phyloP scores from a whole-genome alignment of 345 rosid species.

The Reutealis trisperma region DNA sequence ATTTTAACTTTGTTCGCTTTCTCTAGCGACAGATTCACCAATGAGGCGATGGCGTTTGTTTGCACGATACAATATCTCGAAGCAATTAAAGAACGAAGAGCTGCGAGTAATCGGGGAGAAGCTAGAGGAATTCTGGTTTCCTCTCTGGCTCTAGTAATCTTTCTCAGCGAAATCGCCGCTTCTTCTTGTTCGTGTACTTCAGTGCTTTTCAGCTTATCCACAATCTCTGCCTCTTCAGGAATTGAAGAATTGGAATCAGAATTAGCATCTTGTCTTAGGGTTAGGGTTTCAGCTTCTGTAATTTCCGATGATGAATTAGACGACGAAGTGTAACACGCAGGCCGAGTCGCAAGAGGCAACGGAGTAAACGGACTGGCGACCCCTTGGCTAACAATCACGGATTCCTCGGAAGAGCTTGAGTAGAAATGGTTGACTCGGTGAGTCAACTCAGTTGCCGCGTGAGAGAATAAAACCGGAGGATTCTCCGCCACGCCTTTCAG shows the following conservation, averaged over 20 bases:
- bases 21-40: slow-evolving; percentile 34
- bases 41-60: slow-evolving; percentile 30
- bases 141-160: slow-evolving; percentile 24
- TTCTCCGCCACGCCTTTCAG: slow-evolving; percentile 52
- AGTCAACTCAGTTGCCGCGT: slow-evolving; percentile 52
- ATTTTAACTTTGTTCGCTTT: slow-evolving; percentile 30
- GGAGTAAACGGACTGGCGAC: slow-evolving; percentile 58
- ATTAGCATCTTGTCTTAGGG: slow-evolving; percentile 17
- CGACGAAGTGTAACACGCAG: slow-evolving; percentile 53
- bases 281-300: slow-evolving; percentile 21
- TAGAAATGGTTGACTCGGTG: slow-evolving; percentile 27
- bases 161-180: slow-evolving; percentile 24
- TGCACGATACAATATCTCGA: slow-evolving; percentile 25
- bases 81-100: slow-evolving; percentile 17
- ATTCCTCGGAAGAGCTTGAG: slow-evolving; percentile 36
- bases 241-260: slow-evolving; percentile 11
- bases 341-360: slow-evolving; percentile 67
- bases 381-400: slow-evolving; percentile 21
- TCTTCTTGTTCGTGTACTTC: slow-evolving; percentile 31
- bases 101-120: slow-evolving; percentile 17
- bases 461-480: slow-evolving; percentile 26
- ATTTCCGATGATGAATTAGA: slow-evolving; percentile 24
- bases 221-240: slow-evolving; percentile 27
- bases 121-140: slow-evolving; percentile 22
- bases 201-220: slow-evolving; percentile 25